A percentile compares a stretch with the other conserved stretches of the same genome.
Conservation (phyloP, 345 rosid genomes). For the Hibiscus tridactylites region DNA sequence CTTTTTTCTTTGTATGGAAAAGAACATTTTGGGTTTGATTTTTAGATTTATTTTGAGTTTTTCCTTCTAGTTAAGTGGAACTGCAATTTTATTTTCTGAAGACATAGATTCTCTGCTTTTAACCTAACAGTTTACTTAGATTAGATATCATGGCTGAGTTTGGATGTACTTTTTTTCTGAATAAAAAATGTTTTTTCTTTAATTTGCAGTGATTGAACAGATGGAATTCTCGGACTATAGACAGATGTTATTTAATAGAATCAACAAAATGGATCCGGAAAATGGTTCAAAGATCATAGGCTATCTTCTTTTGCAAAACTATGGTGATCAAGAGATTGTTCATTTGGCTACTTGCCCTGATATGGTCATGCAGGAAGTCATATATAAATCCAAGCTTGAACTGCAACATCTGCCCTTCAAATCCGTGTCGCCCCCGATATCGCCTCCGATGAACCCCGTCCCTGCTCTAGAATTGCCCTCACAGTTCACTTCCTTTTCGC, state of each 20-base stretch:
- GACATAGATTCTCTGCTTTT: too few species aligned
- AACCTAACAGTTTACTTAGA: too few species aligned
- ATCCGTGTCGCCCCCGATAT: slow-evolving; percentile 21
- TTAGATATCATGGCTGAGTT: too few species aligned
- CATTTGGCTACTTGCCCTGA: slow-evolving; percentile 38
- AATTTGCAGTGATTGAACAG: slow-evolving; percentile 15
- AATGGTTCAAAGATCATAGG: slow-evolving; percentile 41
- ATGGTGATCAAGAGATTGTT: slow-evolving; percentile 39
- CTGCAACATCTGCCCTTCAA: slow-evolving; percentile 27
- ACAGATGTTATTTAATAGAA: slow-evolving; percentile 31
- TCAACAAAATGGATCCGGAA: slow-evolving; percentile 47
- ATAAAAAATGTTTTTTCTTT: neutral
- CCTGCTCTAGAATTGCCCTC: slow-evolving; percentile 16
- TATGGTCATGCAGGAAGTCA: slow-evolving; percentile 31
- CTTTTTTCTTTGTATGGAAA: neutral
- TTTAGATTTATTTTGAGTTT: neutral
- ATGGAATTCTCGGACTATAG: slow-evolving; percentile 49
- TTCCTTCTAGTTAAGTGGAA: neutral
- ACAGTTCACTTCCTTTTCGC: slow-evolving; percentile 19
- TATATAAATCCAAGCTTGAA: slow-evolving; percentile 36
- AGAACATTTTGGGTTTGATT: neutral
- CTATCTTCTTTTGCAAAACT: slow-evolving; percentile 34
- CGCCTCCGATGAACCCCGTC: slow-evolving; percentile 25
- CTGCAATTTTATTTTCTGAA: neutral
- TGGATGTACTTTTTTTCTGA: neutral